These are phyloP conservation scores for Wallacemonas collosoma DNA, from an alignment of 208 protist species.

Conservation along the genomic window DNA sequence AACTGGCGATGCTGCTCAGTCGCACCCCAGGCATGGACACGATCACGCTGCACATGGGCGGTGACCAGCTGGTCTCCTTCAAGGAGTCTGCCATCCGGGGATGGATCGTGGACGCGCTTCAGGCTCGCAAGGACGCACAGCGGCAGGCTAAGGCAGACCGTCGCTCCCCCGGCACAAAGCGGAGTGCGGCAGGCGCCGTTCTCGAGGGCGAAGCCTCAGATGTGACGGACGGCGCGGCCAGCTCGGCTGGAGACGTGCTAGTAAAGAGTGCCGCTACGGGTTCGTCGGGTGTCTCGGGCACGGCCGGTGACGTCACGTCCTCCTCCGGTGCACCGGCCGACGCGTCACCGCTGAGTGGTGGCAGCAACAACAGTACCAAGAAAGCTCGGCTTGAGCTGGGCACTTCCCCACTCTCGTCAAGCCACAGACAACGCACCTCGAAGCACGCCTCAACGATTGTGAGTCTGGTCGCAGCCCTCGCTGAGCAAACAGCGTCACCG, in stretches of 20 bases:
- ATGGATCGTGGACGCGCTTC: constrained; percentile 77
- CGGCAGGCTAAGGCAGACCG: constrained; percentile 20
- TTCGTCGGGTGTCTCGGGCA: neutral
- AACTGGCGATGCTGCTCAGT: constrained; percentile 78
- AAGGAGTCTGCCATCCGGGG: constrained; percentile 77
- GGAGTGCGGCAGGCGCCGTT: neutral
- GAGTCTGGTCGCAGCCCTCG: constrained; percentile 44
- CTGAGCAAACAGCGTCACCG: constrained; percentile 24
- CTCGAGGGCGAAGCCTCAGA: neutral
- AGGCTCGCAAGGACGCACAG: constrained; percentile 42
- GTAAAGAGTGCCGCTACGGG: neutral
- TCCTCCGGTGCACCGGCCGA: neutral
- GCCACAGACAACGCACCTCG: constrained; percentile 17
- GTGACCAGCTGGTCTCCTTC: constrained; percentile 57
- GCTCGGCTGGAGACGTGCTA: neutral
- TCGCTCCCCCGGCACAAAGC: constrained; percentile 20
- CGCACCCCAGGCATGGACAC: constrained; percentile 77
- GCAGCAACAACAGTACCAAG: constrained; percentile 26
- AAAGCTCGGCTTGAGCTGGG: constrained; percentile 33
- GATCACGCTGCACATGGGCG: constrained; percentile 68
- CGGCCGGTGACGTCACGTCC: constrained; percentile 11
- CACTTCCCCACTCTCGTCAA: constrained; percentile 5
- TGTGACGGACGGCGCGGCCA: neutral
- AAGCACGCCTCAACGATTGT: constrained; percentile 26
- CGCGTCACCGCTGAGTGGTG: neutral